These are phyloP conservation scores for Baorangia bicolor DNA, from an alignment of 768 basidiomycete genomes.

Conservation along the genomic window DNA sequence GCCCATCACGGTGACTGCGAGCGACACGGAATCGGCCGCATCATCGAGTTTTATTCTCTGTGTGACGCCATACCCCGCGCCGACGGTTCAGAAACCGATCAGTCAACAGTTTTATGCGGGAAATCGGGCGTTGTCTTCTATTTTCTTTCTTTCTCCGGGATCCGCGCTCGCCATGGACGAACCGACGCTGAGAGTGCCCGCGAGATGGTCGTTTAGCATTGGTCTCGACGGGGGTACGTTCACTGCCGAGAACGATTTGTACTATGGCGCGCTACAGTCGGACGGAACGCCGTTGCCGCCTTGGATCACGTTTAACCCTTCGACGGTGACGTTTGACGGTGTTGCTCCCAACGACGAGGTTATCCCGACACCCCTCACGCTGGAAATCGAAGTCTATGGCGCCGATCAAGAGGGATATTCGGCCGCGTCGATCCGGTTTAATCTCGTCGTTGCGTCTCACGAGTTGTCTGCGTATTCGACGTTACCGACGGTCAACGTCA, in stretches of 20 bases:
- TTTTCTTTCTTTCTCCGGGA: conserved; percentile 59
- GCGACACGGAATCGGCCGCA: conserved; percentile 48
- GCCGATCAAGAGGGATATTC: conserved; percentile 75
- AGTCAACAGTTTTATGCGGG: conserved; percentile 56
- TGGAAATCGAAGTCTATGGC: conserved; percentile 60
- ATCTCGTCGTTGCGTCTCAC: conserved; percentile 64
- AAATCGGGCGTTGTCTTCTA: conserved; percentile 73
- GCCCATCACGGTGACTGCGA: conserved; percentile 62
- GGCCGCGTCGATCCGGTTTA: conserved; percentile 58
- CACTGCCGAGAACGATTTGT: conserved; percentile 45
- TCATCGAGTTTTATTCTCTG: conserved; percentile 56
- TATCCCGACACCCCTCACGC: conserved; percentile 38
- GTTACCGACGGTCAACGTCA: conserved; percentile 71
- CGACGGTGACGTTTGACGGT: conserved; percentile 74
- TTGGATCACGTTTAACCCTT: conserved; percentile 73
- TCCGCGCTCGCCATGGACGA: conserved; percentile 53
- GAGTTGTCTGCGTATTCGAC: conserved; percentile 54
- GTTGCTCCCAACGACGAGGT: conserved; percentile 55
- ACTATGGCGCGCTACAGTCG: conserved; percentile 60
- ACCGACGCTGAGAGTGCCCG: conserved; percentile 71
- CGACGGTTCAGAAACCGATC: conserved; percentile 53
- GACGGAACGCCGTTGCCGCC: conserved; percentile 71
- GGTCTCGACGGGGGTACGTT: conserved; percentile 74
- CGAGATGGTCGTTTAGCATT: conserved; percentile 86
- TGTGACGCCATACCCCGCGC: conserved; percentile 53